Conservation (phyloP, 495 filamentous ascomycete genomes). For the Tuber magnatum region DNA sequence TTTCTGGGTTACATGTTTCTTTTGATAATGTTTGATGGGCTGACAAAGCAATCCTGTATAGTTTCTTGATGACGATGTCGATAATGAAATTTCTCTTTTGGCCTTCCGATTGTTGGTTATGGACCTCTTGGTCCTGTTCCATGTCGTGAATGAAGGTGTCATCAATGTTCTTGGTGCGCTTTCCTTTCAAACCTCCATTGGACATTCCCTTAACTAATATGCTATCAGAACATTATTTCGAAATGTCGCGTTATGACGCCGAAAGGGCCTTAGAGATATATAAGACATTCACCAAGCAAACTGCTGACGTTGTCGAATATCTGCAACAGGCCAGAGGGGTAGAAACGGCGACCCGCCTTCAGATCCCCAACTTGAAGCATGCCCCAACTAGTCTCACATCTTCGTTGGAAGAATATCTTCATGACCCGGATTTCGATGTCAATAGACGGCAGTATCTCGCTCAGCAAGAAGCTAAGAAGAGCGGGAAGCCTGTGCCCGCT, state of each 20-base stretch:
- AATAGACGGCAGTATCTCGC: slow-evolving; percentile 86
- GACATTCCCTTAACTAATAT: slow-evolving; percentile 28
- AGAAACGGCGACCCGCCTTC: slow-evolving; percentile 81
- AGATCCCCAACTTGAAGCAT: slow-evolving; percentile 96
- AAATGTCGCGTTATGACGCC: slow-evolving; percentile 92
- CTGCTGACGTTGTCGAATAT: slow-evolving; percentile 85
- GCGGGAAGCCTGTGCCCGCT: slow-evolving; percentile 41
- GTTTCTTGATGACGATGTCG: slow-evolving; percentile 79
- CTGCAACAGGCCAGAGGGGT: slow-evolving; percentile 79
- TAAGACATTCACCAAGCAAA: slow-evolving; percentile 85
- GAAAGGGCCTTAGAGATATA: slow-evolving; percentile 89
- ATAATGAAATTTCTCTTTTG: slow-evolving; percentile 94
- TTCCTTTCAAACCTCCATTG: background rate
- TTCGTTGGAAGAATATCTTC: slow-evolving; percentile 88
- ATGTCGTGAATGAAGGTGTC: slow-evolving; percentile 92
- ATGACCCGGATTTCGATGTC: slow-evolving; percentile 92
- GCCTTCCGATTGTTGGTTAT: slow-evolving; percentile 90
- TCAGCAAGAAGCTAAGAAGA: slow-evolving; percentile 73
- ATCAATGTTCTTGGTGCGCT: slow-evolving; percentile 86
- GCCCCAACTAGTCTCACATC: slow-evolving; percentile 83
- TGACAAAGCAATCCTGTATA: slow-evolving; percentile 40
- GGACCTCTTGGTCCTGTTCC: slow-evolving; percentile 84
- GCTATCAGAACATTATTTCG: slow-evolving; percentile 81
- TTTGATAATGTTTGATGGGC: background rate
- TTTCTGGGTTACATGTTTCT: background rate